These are phyloP conservation scores for Detonula confervacea DNA, from an alignment of 352 stramenopile species.

Conservation along the genomic window DNA sequence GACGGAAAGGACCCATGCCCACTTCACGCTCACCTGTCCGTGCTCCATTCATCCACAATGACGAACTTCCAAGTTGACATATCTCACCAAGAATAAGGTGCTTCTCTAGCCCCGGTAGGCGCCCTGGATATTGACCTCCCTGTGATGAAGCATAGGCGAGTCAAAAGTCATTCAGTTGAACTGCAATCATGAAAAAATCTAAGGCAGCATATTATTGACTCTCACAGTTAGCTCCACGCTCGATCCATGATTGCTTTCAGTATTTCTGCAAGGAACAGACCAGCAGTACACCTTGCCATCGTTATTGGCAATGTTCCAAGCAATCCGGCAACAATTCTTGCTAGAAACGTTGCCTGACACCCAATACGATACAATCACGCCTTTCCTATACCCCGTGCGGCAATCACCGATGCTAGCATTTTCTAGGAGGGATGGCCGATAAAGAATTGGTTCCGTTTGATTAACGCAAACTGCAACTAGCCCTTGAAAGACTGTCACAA, in stretches of 20 bases:
- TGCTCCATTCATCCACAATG: constrained; percentile 53
- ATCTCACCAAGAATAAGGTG: constrained; percentile 42
- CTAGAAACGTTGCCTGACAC: constrained; percentile 26
- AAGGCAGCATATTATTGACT: neutral
- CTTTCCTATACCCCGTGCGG: neutral
- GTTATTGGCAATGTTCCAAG: constrained; percentile 54
- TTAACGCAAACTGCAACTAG: constrained; percentile 37
- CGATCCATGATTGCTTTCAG: neutral
- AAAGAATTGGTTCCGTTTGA: constrained; percentile 27
- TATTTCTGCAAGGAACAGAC: constrained; percentile 42
- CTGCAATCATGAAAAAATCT: neutral
- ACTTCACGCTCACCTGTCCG: constrained; percentile 54
- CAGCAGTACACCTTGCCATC: constrained; percentile 50
- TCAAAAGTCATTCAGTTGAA: neutral
- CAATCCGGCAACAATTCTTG: constrained; percentile 25
- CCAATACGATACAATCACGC: constrained; percentile 44
- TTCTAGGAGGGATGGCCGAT: constrained; percentile 22
- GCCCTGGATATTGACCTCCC: constrained; percentile 1
- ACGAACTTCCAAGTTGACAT: constrained; percentile 36
- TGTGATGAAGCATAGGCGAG: neutral
- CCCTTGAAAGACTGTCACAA: constrained; percentile 47
- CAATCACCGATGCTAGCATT: neutral
- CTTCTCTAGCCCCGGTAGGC: constrained; percentile 23
- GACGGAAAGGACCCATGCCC: constrained; percentile 36
- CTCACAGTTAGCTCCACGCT: constrained; percentile 11